Evolutionary conservation across 2,329 filamentous ascomycete species (phyloP), one percentile per base, ranked within the genome.

Genomic region (Penicillium verrucosum): DNA sequence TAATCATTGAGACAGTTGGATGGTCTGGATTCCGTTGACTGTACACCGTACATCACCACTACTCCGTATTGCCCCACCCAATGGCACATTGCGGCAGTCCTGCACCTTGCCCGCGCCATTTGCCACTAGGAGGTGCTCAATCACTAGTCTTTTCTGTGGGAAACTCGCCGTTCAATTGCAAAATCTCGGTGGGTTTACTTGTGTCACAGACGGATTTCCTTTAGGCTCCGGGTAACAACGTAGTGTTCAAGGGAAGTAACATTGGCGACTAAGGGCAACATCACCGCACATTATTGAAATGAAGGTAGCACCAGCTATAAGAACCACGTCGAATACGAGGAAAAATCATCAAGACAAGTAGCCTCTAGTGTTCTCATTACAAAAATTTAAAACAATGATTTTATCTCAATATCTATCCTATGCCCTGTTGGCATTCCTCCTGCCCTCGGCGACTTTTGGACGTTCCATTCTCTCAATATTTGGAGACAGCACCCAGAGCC

Each of bases 81-180:
- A 29, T 41, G 4, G 16, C 29, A 36, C 21, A 43, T 51, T 54
- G 52, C 30, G 44, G 29, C 38, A 25, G n/a, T 14, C 30, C 29
- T 55, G 30, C n/a, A 42, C n/a, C n/a, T 40, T 32, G 49, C 16
- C 12, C 21, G 10, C 14, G 36, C 36, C 23, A 51, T 55, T 55
- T n/a, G n/a, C 52, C 52, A 55, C 45, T 51, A 43, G 30, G 45
- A 55, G 34, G 21, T 29, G 12, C 46, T 43, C 38, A 21, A 55
- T 55, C 51, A 27, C 23, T n/a, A 9, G 30, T 36, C 11, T 18
- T 41, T 9, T 43, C 30, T 40, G n/a, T 41, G 21, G 11, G 18
- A 41, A 42, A 32, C 21, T 42, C 11, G 4, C 21, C 10, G 12
- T 34, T 29, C 44, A 34, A 18, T 41, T 25, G 5, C 1, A 18